Evolutionary conservation across 2,329 filamentous ascomycete species (phyloP).

Genomic region (Aspergillus spinulosporus): DNA sequence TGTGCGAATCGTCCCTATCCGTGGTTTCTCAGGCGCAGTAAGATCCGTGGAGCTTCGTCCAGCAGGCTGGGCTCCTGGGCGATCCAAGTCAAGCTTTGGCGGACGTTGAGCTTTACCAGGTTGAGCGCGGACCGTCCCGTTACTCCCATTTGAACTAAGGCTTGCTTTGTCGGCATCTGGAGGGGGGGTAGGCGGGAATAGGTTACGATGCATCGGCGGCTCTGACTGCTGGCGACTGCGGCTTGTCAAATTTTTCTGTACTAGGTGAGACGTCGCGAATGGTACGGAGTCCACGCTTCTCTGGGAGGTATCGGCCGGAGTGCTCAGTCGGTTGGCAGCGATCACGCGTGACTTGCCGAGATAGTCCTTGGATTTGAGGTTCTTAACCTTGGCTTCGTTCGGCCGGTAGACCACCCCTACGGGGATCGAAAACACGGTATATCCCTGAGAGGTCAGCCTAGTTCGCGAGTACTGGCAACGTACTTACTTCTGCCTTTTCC

Average conservation of each 20-base stretch:
- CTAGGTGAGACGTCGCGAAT: constrained; percentile 88
- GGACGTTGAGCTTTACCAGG: constrained; percentile 51
- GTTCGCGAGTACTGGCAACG: not conserved
- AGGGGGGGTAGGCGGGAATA: constrained; percentile 95
- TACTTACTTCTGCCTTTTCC: constrained; percentile 80
- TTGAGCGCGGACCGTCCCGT: constrained; percentile 45
- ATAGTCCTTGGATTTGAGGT: constrained; percentile 96
- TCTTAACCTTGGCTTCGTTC: constrained; percentile 97
- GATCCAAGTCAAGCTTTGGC: constrained; percentile 46
- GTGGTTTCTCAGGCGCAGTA: constrained; percentile 37
- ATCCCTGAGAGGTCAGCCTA: constrained; percentile 61
- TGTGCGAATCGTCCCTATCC: constrained; percentile 51
- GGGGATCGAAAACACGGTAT: constrained; percentile 97
- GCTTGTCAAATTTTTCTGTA: constrained; percentile 79
- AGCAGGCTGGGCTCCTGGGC: constrained; percentile 29
- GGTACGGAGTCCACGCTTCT: constrained; percentile 71
- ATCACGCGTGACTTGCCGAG: constrained; percentile 93
- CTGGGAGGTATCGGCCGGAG: constrained; percentile 3
- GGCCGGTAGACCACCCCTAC: constrained; percentile 96
- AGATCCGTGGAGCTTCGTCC: constrained; percentile 36
- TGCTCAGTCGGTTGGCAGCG: constrained; percentile 56
- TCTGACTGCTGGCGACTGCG: constrained; percentile 79
- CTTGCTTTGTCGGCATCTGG: constrained; percentile 74
- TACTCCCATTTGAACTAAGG: constrained; percentile 28
- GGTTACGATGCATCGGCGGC: constrained; percentile 72